Conservation (phyloP, 768 basidiomycete genomes). For the Tubosaeta brunneosetosa region DNA sequence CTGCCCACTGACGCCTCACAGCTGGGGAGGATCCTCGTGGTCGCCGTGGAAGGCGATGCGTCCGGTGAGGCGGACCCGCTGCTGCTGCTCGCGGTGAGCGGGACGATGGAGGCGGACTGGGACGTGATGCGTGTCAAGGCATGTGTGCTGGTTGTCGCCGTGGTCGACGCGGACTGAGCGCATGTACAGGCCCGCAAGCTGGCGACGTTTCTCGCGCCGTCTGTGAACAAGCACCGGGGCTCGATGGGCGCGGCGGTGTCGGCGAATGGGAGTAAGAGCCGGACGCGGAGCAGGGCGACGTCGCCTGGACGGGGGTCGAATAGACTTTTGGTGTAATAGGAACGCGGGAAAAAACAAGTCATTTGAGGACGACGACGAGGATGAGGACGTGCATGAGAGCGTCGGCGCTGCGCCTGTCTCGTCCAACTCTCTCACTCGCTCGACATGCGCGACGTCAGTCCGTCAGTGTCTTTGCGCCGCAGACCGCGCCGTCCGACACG, state of each 20-base stretch:
- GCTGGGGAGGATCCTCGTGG: slow-evolving; percentile 68
- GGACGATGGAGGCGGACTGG: slow-evolving; percentile 60
- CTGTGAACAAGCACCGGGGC: slow-evolving; percentile 36
- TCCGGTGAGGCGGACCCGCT: slow-evolving; percentile 40
- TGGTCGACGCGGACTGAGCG: slow-evolving; percentile 1
- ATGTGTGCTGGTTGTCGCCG: slow-evolving; percentile 6
- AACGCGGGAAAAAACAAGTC: slow-evolving; percentile 25
- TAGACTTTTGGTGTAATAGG: neutral
- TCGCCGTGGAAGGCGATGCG: slow-evolving; percentile 50
- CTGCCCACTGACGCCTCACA: slow-evolving; percentile 22
- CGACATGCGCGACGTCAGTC: slow-evolving; percentile 34
- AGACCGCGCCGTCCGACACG: slow-evolving; percentile 9
- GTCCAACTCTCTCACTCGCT: slow-evolving; percentile 2
- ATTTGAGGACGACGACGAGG: slow-evolving; percentile 9
- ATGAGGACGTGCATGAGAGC: slow-evolving; percentile 20
- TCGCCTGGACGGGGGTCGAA: slow-evolving; percentile 23
- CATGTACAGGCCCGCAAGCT: slow-evolving; percentile 29
- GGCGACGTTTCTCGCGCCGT: slow-evolving; percentile 30
- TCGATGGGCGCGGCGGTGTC: slow-evolving; percentile 15
- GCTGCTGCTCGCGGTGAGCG: slow-evolving; percentile 67
- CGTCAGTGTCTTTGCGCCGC: slow-evolving; percentile 36
- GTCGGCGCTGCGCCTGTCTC: slow-evolving; percentile 16
- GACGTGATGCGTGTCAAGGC: slow-evolving; percentile 62
- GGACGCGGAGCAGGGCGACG: slow-evolving; percentile 26
- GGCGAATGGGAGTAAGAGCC: slow-evolving; percentile 19